Percentiles rank a stretch among this genome's conserved stretches.
These are phyloP conservation scores for Cicer yamashitae DNA, from an alignment of 306 rosid genomes.

Conservation along the genomic window DNA sequence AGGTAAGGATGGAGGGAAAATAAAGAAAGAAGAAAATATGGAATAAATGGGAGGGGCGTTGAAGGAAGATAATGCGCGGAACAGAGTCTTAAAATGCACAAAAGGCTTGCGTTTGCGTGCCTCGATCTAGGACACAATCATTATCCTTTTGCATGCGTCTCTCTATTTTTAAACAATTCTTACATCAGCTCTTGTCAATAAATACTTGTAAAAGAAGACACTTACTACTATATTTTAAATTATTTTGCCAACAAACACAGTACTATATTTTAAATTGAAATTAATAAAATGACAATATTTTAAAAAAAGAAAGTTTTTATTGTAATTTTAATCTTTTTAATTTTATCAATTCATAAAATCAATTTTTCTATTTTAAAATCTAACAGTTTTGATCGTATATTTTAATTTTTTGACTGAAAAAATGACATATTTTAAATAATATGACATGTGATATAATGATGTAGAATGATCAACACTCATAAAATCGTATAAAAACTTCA, in stretches of 20 bases:
- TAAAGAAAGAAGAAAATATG: neutral
- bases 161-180: conserved; percentile 49
- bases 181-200: neutral
- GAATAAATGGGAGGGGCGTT: conserved; percentile 39
- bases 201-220: neutral
- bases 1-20: neutral
- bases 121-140: conserved; percentile 77
- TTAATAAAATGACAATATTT: neutral
- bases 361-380: too few relatives aligned
- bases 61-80: conserved; percentile 50
- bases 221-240: neutral
- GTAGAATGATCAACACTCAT: too few relatives aligned
- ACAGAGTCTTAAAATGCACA: conserved; percentile 68
- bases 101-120: conserved; percentile 61
- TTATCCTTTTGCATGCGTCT: conserved; percentile 89
- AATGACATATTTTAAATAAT: too few relatives aligned
- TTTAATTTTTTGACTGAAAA: too few relatives aligned
- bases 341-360: too few relatives aligned
- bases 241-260: neutral
- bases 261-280: neutral
- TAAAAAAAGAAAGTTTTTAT: too few relatives aligned
- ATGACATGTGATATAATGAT: too few relatives aligned
- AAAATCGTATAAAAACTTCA: too few relatives aligned
- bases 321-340: too few relatives aligned
- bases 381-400: too few relatives aligned